These are phyloP conservation scores for Monosporascus ibericus DNA, from an alignment of 2,329 filamentous ascomycete genomes.

Conservation along the genomic window DNA sequence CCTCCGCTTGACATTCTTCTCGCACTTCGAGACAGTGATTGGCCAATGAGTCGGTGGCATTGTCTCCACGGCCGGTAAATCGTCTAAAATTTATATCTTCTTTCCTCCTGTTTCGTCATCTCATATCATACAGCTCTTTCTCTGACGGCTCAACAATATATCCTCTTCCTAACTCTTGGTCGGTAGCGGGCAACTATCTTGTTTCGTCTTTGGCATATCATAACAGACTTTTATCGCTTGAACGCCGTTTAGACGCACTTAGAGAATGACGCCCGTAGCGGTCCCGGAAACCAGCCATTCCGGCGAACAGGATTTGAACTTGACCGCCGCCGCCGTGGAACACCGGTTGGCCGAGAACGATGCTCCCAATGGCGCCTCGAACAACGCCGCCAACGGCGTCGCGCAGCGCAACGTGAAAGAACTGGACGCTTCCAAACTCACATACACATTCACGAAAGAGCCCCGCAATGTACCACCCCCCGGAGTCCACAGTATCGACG, in stretches of 20 bases:
- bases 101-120: background rate
- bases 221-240: background rate
- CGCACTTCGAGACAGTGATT: slow-evolving; percentile 1
- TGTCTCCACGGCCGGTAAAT: background rate
- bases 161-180: background rate
- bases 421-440: slow-evolving; percentile 58
- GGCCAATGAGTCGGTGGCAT: slow-evolving; percentile 11
- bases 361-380: slow-evolving; percentile 20
- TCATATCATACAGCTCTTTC: background rate
- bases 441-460: slow-evolving; percentile 35
- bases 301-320: slow-evolving; percentile 41
- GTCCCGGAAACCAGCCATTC: slow-evolving; percentile 31
- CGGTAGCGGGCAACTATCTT: background rate
- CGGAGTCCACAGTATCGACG: slow-evolving; percentile 27
- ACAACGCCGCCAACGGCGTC: slow-evolving; percentile 24
- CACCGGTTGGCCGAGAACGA: slow-evolving; percentile 37
- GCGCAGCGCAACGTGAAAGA: slow-evolving; percentile 45
- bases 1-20: background rate
- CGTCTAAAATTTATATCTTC: slow-evolving; percentile 5
- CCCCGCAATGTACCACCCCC: slow-evolving; percentile 21
- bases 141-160: background rate
- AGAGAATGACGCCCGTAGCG: slow-evolving; percentile 43
- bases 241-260: background rate
- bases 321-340: slow-evolving; percentile 46
- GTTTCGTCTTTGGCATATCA: background rate